phyloP scores from a whole-genome alignment of 495 filamentous ascomycete genomes.

The Daldinia childiae region DNA sequence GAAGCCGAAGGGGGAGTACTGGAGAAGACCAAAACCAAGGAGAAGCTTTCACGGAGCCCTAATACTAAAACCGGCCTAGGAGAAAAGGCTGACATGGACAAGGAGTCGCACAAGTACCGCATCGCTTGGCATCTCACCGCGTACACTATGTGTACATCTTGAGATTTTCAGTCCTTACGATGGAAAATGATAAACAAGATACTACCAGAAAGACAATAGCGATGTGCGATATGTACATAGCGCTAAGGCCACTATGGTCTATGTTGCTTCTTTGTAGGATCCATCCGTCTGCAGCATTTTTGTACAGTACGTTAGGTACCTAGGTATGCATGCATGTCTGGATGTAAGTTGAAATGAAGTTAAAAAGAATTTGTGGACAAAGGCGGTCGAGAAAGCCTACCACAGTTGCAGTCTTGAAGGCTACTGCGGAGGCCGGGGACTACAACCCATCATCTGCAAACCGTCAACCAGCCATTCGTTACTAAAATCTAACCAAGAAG shows the following conservation, averaged over 20 bases:
- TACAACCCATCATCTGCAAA: constrained; percentile 3
- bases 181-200: constrained; percentile 18
- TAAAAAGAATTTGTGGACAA: constrained; percentile 34
- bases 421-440: constrained; percentile 27
- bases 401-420: constrained; percentile 30
- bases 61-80: constrained; percentile 32
- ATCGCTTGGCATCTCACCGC: constrained; percentile 31
- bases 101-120: constrained; percentile 19
- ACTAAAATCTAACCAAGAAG: constrained; percentile 17
- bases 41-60: constrained; percentile 36
- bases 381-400: constrained; percentile 33
- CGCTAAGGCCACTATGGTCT: constrained; percentile 23
- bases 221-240: constrained; percentile 31
- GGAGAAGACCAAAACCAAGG: constrained; percentile 14
- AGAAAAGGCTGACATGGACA: constrained; percentile 32
- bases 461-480: constrained; percentile 32
- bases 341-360: constrained; percentile 45
- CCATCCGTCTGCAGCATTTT: constrained; percentile 40
- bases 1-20: constrained; percentile 2
- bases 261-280: constrained; percentile 35
- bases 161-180: background rate
- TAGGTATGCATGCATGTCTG: constrained; percentile 14
- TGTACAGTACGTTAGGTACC: background rate
- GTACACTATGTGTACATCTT: constrained; percentile 8
- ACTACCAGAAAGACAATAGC: constrained; percentile 27